Conservation (phyloP, 352 stramenopile genomes). For the Globisporangium uncinulatum region DNA sequence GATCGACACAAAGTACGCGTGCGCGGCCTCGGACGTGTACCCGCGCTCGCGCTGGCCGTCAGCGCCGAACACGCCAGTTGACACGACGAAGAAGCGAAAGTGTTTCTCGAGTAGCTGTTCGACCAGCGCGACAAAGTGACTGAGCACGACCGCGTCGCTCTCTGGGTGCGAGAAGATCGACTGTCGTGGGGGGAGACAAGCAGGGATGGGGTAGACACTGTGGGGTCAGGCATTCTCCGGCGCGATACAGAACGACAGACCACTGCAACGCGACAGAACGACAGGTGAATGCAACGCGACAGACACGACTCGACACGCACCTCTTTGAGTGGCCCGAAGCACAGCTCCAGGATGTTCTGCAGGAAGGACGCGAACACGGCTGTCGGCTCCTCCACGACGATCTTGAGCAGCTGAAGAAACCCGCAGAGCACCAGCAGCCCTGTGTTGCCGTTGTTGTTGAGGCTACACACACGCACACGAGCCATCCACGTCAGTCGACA, state of each 20-base stretch:
- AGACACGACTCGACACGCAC: slow-evolving; percentile 16
- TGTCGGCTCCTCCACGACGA: slow-evolving; percentile 73
- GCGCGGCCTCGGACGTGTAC: slow-evolving; percentile 59
- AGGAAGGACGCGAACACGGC: slow-evolving; percentile 68
- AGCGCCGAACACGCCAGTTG: slow-evolving; percentile 32
- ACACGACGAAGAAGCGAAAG: slow-evolving; percentile 73
- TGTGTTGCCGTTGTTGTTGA: slow-evolving; percentile 53
- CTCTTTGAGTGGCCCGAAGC: slow-evolving; percentile 74
- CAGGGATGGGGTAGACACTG: no score
- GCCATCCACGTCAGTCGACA: slow-evolving; percentile 1
- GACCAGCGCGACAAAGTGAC: slow-evolving; percentile 65
- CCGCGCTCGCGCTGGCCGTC: slow-evolving; percentile 46
- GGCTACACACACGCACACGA: slow-evolving; percentile 20
- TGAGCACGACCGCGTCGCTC: slow-evolving; percentile 59
- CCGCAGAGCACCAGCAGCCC: slow-evolving; percentile 70
- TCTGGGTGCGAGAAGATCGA: slow-evolving; percentile 67
- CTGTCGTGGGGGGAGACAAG: slow-evolving; percentile 15
- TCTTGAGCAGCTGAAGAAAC: slow-evolving; percentile 71
- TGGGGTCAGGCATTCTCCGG: no score
- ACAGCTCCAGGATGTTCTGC: slow-evolving; percentile 72
- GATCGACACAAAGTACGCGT: slow-evolving; percentile 71
- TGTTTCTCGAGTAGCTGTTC: slow-evolving; percentile 78
- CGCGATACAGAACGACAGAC: no score
- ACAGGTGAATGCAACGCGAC: background rate
- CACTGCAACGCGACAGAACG: no score